Conservation (phyloP, 2,329 filamentous ascomycete species). For the Setomelanomma holmii region DNA sequence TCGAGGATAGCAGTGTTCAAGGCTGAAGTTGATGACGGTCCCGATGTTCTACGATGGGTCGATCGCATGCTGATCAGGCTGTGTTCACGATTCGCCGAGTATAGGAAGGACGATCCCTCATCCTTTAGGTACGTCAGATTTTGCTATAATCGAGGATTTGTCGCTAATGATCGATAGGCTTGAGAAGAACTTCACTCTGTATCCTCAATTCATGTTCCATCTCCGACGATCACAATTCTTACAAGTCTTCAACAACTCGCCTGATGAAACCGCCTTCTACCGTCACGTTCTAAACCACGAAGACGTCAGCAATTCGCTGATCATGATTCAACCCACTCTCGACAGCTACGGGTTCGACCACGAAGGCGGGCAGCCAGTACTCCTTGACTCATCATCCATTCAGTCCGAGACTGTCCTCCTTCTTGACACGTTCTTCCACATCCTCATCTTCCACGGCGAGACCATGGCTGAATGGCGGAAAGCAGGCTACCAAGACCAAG, state of each 20-base stretch:
- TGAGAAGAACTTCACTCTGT: constrained; percentile 98
- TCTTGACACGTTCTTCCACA: constrained; percentile 99
- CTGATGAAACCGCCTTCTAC: constrained; percentile 99
- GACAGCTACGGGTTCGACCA: constrained; percentile 98
- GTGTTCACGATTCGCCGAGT: constrained; percentile 96
- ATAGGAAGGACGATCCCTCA: constrained; percentile 95
- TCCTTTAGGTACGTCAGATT: constrained; percentile 75
- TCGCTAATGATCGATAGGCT: constrained; percentile 54
- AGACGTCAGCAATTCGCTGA: constrained; percentile 92
- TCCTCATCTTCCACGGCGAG: constrained; percentile 98
- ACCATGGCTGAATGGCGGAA: constrained; percentile 98
- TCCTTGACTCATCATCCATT: constrained; percentile 95
- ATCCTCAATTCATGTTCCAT: constrained; percentile 99
- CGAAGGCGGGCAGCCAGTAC: constrained; percentile 89
- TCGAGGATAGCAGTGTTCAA: constrained; percentile 99
- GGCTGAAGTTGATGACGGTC: constrained; percentile 96
- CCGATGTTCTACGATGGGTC: constrained; percentile 98
- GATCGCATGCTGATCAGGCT: constrained; percentile 97
- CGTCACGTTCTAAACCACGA: constrained; percentile 96
- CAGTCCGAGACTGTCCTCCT: constrained; percentile 92
- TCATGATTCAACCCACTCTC: constrained; percentile 98
- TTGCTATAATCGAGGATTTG: constrained; percentile 40
- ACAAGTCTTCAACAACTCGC: constrained; percentile 99
- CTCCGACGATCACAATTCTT: constrained; percentile 95
- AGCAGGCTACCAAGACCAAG: constrained; percentile 95